These are phyloP conservation scores for Plasmodium blacklocki DNA, from an alignment of 169 alveolate genomes.

Conservation along the genomic window DNA sequence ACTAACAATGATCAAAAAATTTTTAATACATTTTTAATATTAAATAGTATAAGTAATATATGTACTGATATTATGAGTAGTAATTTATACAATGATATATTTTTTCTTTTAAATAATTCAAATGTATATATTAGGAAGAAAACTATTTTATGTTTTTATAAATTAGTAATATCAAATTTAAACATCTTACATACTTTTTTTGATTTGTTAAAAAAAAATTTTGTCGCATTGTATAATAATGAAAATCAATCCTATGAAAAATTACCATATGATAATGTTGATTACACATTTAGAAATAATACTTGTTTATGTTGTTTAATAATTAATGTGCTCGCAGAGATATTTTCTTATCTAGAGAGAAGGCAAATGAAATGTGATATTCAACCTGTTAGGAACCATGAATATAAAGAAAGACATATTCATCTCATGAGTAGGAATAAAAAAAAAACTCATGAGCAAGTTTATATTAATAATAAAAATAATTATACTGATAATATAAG, in stretches of 20 bases:
- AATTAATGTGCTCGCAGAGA: conserved; percentile 45
- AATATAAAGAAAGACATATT: neutral
- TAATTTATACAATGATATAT: conserved; percentile 28
- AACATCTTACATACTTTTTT: conserved; percentile 25
- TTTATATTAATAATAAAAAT: no score
- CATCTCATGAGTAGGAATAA: no score
- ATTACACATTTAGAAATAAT: conserved; percentile 9
- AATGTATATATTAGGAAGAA: conserved; percentile 39
- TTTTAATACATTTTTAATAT: conserved; percentile 31
- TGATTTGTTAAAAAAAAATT: conserved; percentile 27
- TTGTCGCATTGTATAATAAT: conserved; percentile 24
- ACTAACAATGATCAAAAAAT: conserved; percentile 7
- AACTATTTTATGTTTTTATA: conserved; percentile 33
- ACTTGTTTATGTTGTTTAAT: conserved; percentile 42
- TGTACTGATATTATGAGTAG: conserved; percentile 57
- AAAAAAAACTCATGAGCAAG: no score
- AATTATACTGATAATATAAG: neutral
- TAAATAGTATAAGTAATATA: conserved; percentile 46
- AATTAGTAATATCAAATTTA: conserved; percentile 26
- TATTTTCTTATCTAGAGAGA: conserved; percentile 22
- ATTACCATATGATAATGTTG: neutral
- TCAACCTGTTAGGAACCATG: neutral
- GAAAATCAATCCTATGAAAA: conserved; percentile 30
- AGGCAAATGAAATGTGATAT: neutral
- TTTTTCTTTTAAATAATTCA: conserved; percentile 30